phyloP scores from a whole-genome alignment of 2,329 filamentous ascomycete genomes.

The Colletotrichum gigasporum region DNA sequence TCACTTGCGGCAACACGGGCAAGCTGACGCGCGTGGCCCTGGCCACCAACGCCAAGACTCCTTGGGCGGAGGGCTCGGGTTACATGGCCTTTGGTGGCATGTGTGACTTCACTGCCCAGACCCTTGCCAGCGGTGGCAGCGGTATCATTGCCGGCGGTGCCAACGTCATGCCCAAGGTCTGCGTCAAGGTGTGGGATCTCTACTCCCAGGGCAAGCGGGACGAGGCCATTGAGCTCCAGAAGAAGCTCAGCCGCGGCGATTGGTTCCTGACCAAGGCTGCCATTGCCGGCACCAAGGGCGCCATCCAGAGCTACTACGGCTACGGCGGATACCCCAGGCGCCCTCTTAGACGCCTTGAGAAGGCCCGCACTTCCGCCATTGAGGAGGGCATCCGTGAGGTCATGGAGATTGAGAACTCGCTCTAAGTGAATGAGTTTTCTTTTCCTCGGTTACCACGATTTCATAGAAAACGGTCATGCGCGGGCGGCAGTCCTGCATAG shows the following conservation, averaged over 20 bases:
- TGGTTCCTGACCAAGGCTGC: conserved; percentile 86
- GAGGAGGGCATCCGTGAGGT: conserved; percentile 68
- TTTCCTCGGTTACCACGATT: not conserved
- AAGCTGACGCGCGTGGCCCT: conserved; percentile 85
- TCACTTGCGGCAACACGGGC: conserved; percentile 90
- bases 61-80: conserved; percentile 64
- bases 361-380: conserved; percentile 62
- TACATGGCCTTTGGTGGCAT: conserved; percentile 92
- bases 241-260: conserved; percentile 80
- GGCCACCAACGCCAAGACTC: conserved; percentile 76
- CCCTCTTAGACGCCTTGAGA: conserved; percentile 73
- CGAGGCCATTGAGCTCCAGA: conserved; percentile 80
- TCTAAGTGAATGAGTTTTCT: conserved; percentile 42
- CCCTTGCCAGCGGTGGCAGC: conserved; percentile 78
- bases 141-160: conserved; percentile 88
- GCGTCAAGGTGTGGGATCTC: conserved; percentile 81
- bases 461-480: not conserved
- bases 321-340: conserved; percentile 81
- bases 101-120: conserved; percentile 88
- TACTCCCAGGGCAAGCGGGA: conserved; percentile 77
- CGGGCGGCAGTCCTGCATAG: conserved; percentile 3
- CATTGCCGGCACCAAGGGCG: conserved; percentile 87
- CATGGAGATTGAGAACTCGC: conserved; percentile 70
- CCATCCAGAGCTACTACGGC: conserved; percentile 81
- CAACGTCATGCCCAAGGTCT: conserved; percentile 86